phyloP scores from a whole-genome alignment of 257 asterid genomes.

The Capsicum rhomboideum region DNA sequence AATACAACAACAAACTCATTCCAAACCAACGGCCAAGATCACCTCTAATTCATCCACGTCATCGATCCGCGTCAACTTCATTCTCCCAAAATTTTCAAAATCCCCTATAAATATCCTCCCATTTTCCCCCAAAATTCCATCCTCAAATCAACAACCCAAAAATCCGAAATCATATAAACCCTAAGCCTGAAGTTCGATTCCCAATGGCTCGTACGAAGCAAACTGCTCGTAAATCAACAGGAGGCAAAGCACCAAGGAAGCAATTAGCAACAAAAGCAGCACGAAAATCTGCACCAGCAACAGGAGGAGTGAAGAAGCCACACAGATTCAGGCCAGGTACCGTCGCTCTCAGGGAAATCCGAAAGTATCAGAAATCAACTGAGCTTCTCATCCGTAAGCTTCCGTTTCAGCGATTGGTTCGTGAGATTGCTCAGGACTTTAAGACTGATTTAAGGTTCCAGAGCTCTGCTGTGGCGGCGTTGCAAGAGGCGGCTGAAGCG shows the following conservation, averaged over 20 bases:
- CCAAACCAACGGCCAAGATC: neutral
- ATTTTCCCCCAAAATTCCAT: neutral
- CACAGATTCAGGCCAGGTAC: constrained; percentile 30
- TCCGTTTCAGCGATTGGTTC: constrained; percentile 26
- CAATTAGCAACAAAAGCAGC: constrained; percentile 31
- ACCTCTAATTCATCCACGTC: neutral
- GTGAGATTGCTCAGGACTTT: constrained; percentile 37
- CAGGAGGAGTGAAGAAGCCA: constrained; percentile 36
- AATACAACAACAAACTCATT: neutral
- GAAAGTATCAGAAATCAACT: constrained; percentile 30
- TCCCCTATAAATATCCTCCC: neutral
- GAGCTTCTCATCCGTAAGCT: constrained; percentile 18
- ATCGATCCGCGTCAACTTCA: neutral
- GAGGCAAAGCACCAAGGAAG: constrained; percentile 32
- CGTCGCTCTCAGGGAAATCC: constrained; percentile 23
- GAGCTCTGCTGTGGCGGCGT: constrained; percentile 24
- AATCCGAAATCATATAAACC: too few relatives aligned
- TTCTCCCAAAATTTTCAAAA: neutral
- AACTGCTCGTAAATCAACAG: constrained; percentile 31
- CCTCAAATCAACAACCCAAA: too few relatives aligned
- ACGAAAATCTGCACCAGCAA: constrained; percentile 29
- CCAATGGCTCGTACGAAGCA: constrained; percentile 36
- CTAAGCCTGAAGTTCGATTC: too few relatives aligned
- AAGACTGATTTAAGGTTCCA: constrained; percentile 33
- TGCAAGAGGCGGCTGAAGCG: constrained; percentile 28